Evolutionary conservation across 306 rosid species (phyloP), one percentile per base, ranked within the genome.

Genomic region (Glycine soja): DNA sequence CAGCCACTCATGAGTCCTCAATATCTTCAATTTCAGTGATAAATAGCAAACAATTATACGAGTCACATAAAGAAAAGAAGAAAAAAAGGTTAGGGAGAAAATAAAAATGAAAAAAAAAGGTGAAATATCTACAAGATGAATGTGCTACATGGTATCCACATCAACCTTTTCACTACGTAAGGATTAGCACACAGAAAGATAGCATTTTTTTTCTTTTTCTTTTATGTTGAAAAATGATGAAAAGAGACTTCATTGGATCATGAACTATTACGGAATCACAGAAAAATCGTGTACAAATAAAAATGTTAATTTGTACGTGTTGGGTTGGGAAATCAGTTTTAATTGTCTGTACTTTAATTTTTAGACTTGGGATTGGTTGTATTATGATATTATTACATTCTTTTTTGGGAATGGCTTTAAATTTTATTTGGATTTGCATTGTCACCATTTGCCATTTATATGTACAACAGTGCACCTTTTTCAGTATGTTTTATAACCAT

Each of bases 271-370:
- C 9, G 54, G 56, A 16, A 16, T 3, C 8, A 24, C 30, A 24
- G 30, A 24, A 24, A 24, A 24, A 24, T 24, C 30, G 30, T 24
- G 30, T 24, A 24, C 30, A 24, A 24, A 24, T 24, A 24, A 24
- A 24, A 24, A 24, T 24, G 30, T 24, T 24, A 24, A 66, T 66
- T 15, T 42, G 72, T 42, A 42, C 72, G 32, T 42, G 72, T 42
- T 66, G 52, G 72, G 3, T 42, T 66, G 72, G 32, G 3, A n/a
- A 66, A 66, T 66, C 42, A 15, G 72, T 66, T 66, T 66, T 9
- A 10, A 67, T 42, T 67, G 16, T 67, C 0, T 67, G 53, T 67
- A 43, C 53, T 67, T 67, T 67, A 24, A 24, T 24, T 24, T 67
- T 53, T 42, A 42, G 14, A 15, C 72, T 15, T 15, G 14, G 53